Evolutionary conservation across 2,329 filamentous ascomycete species (phyloP).

Genomic region (Nannizziopsis arthrosporioides): DNA sequence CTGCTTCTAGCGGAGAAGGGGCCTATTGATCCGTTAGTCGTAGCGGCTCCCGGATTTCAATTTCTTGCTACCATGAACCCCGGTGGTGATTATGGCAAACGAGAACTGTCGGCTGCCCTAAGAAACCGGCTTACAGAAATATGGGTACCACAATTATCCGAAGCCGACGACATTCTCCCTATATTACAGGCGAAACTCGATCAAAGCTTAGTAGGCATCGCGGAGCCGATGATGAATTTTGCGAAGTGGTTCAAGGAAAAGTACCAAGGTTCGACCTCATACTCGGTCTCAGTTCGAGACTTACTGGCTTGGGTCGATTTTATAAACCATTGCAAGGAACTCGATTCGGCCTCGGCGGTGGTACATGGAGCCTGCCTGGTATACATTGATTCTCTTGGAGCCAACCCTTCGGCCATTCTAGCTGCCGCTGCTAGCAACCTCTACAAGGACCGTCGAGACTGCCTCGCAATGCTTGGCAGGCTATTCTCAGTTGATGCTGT

Average conservation of each 20-base stretch:
- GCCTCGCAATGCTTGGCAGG: slow-evolving; percentile 58
- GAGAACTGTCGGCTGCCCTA: slow-evolving; percentile 86
- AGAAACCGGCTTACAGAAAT: slow-evolving; percentile 97
- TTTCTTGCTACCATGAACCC: slow-evolving; percentile 99
- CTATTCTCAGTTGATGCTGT: slow-evolving; percentile 55
- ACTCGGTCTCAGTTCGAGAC: slow-evolving; percentile 81
- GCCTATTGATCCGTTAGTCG: slow-evolving; percentile 65
- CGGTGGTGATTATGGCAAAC: slow-evolving; percentile 95
- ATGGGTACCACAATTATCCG: slow-evolving; percentile 84
- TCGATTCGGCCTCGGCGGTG: slow-evolving; percentile 42
- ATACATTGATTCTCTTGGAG: slow-evolving; percentile 88
- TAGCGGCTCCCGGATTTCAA: slow-evolving; percentile 69
- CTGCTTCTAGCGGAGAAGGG: slow-evolving; percentile 91
- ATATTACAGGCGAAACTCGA: slow-evolving; percentile 70
- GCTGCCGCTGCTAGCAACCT: slow-evolving; percentile 60
- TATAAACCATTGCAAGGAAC: slow-evolving; percentile 54
- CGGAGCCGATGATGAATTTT: slow-evolving; percentile 67
- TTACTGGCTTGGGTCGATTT: slow-evolving; percentile 90
- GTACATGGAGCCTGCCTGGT: slow-evolving; percentile 90
- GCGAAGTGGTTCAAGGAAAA: slow-evolving; percentile 82
- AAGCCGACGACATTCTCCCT: slow-evolving; percentile 71
- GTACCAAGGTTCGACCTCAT: slow-evolving; percentile 61
- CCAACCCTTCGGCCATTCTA: slow-evolving; percentile 81
- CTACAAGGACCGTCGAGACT: slow-evolving; percentile 57
- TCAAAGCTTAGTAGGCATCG: slow-evolving; percentile 44